These are phyloP conservation scores for Arabidopsis arenosa DNA, from an alignment of 345 rosid species.

Conservation along the genomic window DNA sequence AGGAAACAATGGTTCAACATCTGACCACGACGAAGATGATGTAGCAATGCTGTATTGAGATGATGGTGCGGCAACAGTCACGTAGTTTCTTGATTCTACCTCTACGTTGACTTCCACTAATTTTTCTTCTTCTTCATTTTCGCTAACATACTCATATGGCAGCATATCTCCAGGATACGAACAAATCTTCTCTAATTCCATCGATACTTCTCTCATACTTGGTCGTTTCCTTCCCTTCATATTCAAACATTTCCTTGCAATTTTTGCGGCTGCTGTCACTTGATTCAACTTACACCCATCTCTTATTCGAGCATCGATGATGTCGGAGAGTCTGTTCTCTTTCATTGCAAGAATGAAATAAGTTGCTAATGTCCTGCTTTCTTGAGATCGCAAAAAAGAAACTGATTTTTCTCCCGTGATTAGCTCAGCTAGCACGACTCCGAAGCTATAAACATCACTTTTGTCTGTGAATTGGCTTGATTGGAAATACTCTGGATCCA, in stretches of 20 bases:
- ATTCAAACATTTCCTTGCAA: slow-evolving; percentile 48
- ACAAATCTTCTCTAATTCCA: slow-evolving; percentile 42
- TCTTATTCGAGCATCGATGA: slow-evolving; percentile 28
- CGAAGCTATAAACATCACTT: slow-evolving; percentile 63
- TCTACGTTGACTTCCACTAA: not conserved
- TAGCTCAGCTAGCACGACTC: slow-evolving; percentile 51
- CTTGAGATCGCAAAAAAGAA: slow-evolving; percentile 33
- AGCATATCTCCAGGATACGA: not conserved
- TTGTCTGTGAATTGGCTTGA: slow-evolving; percentile 52
- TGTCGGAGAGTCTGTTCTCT: slow-evolving; percentile 23
- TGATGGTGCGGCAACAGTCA: not conserved
- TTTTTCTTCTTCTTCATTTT: slow-evolving; percentile 20
- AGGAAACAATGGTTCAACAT: slow-evolving; percentile 34
- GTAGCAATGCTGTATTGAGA: not conserved
- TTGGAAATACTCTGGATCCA: slow-evolving; percentile 43
- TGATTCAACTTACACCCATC: slow-evolving; percentile 11
- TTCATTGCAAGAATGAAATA: slow-evolving; percentile 33
- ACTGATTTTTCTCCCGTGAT: slow-evolving; percentile 44
- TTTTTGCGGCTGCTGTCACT: slow-evolving; percentile 36
- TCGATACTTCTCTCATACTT: slow-evolving; percentile 47
- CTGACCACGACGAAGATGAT: slow-evolving; percentile 16
- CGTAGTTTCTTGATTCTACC: slow-evolving; percentile 11
- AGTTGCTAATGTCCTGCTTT: slow-evolving; percentile 39
- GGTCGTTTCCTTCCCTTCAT: slow-evolving; percentile 51
- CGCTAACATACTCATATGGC: not conserved